A percentile compares a stretch with the other conserved stretches of the same genome.
Conservation (phyloP, 129 eudicot species). For the Cynara cardunculus region DNA sequence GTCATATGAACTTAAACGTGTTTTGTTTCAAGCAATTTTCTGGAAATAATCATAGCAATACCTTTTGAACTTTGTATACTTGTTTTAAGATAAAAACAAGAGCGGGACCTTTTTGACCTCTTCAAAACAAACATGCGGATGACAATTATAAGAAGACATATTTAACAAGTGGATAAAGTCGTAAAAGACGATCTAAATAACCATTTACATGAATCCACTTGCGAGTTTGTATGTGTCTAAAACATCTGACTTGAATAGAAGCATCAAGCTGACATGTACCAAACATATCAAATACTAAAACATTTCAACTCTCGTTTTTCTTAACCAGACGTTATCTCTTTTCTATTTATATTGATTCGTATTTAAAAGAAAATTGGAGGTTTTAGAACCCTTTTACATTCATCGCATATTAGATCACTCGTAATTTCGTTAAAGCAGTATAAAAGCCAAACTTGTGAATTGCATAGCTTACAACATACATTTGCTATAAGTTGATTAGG, state of each 20-base stretch:
- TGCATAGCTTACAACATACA: background rate
- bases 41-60: background rate
- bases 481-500: background rate
- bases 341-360: background rate
- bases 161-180: background rate
- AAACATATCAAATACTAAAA: background rate
- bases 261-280: background rate
- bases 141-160: background rate
- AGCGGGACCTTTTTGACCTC: background rate
- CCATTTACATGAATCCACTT: background rate
- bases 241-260: background rate
- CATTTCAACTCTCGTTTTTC: background rate
- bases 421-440: background rate
- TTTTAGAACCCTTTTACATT: background rate
- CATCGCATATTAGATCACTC: background rate
- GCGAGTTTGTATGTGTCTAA: background rate
- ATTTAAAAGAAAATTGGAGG: background rate
- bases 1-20: background rate
- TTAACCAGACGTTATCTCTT: background rate
- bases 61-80: background rate
- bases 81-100: background rate
- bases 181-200: background rate
- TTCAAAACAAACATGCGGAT: background rate
- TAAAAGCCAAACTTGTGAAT: background rate
- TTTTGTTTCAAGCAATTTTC: too few relatives aligned